Evolutionary conservation across 2,329 filamentous ascomycete genomes (phyloP).

Genomic region (Monosporascus sp.): DNA sequence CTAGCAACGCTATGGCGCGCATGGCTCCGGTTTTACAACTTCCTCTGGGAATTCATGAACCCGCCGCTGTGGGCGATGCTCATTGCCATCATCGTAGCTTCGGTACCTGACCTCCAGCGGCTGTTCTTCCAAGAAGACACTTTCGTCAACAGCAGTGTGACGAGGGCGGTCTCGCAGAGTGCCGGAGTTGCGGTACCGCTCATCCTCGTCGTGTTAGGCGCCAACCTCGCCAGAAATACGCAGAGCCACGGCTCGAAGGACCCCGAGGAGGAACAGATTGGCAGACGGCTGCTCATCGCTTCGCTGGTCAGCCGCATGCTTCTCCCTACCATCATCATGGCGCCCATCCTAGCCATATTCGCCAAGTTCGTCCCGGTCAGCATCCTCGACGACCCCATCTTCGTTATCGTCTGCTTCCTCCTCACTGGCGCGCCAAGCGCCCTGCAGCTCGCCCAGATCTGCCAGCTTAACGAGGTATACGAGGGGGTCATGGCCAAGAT

Average conservation of each 20-base stretch:
- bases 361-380: slow-evolving; percentile 90
- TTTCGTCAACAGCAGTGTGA: slow-evolving; percentile 89
- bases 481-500: slow-evolving; percentile 91
- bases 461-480: slow-evolving; percentile 95
- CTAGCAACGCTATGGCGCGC: slow-evolving; percentile 27
- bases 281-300: slow-evolving; percentile 75
- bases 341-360: slow-evolving; percentile 75
- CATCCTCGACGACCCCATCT: slow-evolving; percentile 96
- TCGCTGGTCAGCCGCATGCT: slow-evolving; percentile 87
- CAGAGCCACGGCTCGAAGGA: slow-evolving; percentile 62
- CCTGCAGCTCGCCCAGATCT: slow-evolving; percentile 93
- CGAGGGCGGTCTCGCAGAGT: slow-evolving; percentile 76
- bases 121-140: slow-evolving; percentile 86
- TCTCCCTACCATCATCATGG: slow-evolving; percentile 86
- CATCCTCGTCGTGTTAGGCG: slow-evolving; percentile 90
- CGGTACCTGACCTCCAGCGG: slow-evolving; percentile 72
- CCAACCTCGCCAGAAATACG: slow-evolving; percentile 90
- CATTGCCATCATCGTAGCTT: slow-evolving; percentile 82
- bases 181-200: slow-evolving; percentile 90
- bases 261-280: slow-evolving; percentile 62
- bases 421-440: slow-evolving; percentile 91
- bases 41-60: slow-evolving; percentile 94
- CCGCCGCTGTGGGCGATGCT: slow-evolving; percentile 98
- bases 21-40: slow-evolving; percentile 47
- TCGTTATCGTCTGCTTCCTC: slow-evolving; percentile 95